Percentiles rank a stretch among this genome's conserved stretches.
phyloP scores from a whole-genome alignment of 2,329 filamentous ascomycete species.

The Cladobotryum protrusum region DNA sequence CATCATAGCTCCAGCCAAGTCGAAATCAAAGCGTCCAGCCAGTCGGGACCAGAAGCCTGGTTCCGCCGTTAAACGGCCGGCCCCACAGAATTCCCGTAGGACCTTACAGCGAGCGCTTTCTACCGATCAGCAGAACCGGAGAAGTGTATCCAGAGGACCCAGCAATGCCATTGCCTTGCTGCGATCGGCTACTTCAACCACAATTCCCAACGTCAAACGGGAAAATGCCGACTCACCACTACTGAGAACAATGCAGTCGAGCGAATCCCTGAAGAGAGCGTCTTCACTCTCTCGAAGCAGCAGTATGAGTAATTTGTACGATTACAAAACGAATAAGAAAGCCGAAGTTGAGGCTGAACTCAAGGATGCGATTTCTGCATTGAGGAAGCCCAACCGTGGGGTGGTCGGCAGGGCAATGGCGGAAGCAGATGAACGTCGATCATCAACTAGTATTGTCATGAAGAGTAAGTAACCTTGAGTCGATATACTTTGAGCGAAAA shows the following conservation, averaged over 20 bases:
- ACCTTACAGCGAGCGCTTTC: slow-evolving; percentile 58
- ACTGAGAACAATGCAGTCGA: slow-evolving; percentile 22
- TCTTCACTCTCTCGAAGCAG: slow-evolving; percentile 33
- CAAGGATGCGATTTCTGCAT: slow-evolving; percentile 63
- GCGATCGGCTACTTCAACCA: slow-evolving; percentile 60
- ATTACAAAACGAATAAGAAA: slow-evolving; percentile 57
- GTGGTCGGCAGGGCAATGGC: slow-evolving; percentile 61
- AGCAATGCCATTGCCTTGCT: slow-evolving; percentile 56
- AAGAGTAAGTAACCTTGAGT: slow-evolving; percentile 38
- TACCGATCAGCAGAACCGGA: slow-evolving; percentile 49
- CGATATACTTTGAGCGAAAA: background rate
- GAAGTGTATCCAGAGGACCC: slow-evolving; percentile 51
- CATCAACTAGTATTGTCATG: slow-evolving; percentile 37
- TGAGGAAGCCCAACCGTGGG: slow-evolving; percentile 70
- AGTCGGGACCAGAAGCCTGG: slow-evolving; percentile 47
- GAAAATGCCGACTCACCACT: slow-evolving; percentile 57
- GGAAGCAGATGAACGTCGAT: slow-evolving; percentile 60
- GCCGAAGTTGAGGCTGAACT: slow-evolving; percentile 64
- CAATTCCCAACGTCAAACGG: slow-evolving; percentile 57
- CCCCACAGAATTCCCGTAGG: slow-evolving; percentile 35
- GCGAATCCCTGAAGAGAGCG: slow-evolving; percentile 35
- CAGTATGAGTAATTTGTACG: slow-evolving; percentile 45
- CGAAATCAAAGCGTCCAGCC: slow-evolving; percentile 39
- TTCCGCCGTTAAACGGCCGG: slow-evolving; percentile 42
- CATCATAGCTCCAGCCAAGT: slow-evolving; percentile 49